Evolutionary conservation across 2,329 filamentous ascomycete species (phyloP).

Genomic region (Gnomoniopsis sp.): DNA sequence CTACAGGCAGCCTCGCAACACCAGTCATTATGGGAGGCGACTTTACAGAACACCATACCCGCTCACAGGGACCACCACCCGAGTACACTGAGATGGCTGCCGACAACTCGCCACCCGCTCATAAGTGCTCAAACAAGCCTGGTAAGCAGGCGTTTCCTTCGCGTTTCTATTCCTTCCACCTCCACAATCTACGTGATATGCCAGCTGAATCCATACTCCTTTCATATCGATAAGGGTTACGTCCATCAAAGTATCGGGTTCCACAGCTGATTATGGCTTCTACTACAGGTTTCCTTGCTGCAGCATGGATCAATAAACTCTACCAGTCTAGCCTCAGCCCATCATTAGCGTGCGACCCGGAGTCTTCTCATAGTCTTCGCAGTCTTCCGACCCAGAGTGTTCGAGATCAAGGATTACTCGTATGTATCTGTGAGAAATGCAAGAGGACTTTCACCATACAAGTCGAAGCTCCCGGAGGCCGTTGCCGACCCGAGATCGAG

Average conservation of each 20-base stretch:
- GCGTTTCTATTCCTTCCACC: not conserved
- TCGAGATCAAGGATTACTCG: not conserved
- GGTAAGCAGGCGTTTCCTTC: not conserved
- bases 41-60: slow-evolving; percentile 8
- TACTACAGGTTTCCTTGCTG: slow-evolving; percentile 10
- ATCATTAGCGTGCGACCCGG: not conserved
- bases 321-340: not conserved
- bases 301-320: slow-evolving; percentile 16
- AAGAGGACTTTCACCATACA: slow-evolving; percentile 12
- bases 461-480: not conserved
- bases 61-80: slow-evolving; percentile 13
- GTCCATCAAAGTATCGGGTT: not conserved
- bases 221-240: not conserved
- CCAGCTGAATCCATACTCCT: not conserved
- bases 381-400: slow-evolving; percentile 6
- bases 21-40: slow-evolving; percentile 12
- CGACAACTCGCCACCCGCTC: not conserved
- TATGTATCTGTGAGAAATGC: slow-evolving; percentile 16
- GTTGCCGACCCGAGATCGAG: slow-evolving; percentile 10
- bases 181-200: not conserved
- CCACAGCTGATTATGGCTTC: not conserved
- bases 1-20: too few species aligned
- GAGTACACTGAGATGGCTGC: slow-evolving; percentile 9
- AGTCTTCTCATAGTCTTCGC: slow-evolving; percentile 3
- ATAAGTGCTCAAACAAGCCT: slow-evolving; percentile 3